Evolutionary conservation across 164 flowering plant species (phyloP).

Genomic region (Stephania japonica): DNA sequence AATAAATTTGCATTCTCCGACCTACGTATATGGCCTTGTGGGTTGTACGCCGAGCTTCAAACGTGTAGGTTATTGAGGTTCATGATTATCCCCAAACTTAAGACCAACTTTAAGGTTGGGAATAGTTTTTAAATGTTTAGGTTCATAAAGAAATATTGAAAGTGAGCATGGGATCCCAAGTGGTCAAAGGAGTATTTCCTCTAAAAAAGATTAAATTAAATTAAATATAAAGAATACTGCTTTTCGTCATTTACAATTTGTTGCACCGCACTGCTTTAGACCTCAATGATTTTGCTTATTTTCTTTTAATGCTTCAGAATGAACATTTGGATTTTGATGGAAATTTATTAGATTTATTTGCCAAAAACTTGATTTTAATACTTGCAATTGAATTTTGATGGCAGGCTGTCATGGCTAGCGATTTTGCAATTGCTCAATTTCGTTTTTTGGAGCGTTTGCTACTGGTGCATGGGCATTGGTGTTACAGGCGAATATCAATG

Average conservation of each 20-base stretch:
- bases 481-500: conserved; percentile 72
- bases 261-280: not conserved
- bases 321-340: not conserved
- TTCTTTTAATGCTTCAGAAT: not conserved
- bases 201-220: too few species aligned
- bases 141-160: too few species aligned
- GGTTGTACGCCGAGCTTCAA: too few species aligned
- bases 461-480: conserved; percentile 97
- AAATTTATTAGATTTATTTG: not conserved
- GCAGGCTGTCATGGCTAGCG: conserved; percentile 87
- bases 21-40: too few species aligned
- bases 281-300: not conserved
- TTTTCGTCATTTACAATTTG: not conserved
- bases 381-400: not conserved
- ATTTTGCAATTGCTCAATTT: conserved; percentile 77
- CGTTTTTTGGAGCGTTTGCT: conserved; percentile 68
- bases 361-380: not conserved
- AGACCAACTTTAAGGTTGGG: too few species aligned
- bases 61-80: too few species aligned
- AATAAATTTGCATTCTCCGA: too few species aligned
- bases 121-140: too few species aligned
- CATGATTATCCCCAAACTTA: too few species aligned
- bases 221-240: not conserved
- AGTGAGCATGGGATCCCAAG: too few species aligned
- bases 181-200: too few species aligned